These are phyloP conservation scores for Scleroderma bovista DNA, from an alignment of 768 basidiomycete species.

Conservation along the genomic window DNA sequence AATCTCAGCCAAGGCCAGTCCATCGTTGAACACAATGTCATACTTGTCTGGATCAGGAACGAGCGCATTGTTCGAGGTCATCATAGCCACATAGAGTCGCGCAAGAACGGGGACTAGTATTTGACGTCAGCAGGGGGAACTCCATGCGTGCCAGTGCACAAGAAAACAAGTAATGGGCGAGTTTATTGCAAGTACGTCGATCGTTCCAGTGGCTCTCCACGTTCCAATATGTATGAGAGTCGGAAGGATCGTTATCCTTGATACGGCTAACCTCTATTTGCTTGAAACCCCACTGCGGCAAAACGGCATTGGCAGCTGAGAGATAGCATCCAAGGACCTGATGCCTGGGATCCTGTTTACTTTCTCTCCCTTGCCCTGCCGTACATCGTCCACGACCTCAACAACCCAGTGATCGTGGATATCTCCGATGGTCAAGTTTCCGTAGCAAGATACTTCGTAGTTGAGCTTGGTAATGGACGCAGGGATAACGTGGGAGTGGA, in stretches of 20 bases:
- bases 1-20: conserved; percentile 93
- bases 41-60: conserved; percentile 98
- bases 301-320: conserved; percentile 76
- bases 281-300: conserved; percentile 99
- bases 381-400: conserved; percentile 89
- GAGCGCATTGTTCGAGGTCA: conserved; percentile 98
- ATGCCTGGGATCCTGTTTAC: conserved; percentile 73
- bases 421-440: conserved; percentile 86
- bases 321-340: conserved; percentile 78
- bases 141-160: conserved; percentile 24
- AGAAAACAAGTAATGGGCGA: conserved; percentile 1
- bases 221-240: conserved; percentile 94
- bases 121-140: conserved; percentile 82
- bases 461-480: conserved; percentile 88
- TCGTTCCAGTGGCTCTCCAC: conserved; percentile 98
- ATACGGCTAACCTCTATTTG: conserved; percentile 95
- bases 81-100: conserved; percentile 99
- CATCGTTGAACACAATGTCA: conserved; percentile 83
- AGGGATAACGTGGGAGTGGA: conserved; percentile 86
- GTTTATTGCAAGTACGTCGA: conserved; percentile 54
- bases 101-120: conserved; percentile 85
- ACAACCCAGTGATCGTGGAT: conserved; percentile 86
- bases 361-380: conserved; percentile 50
- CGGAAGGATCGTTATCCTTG: conserved; percentile 75
- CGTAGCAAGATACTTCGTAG: conserved; percentile 92